Base-by-base conservation (phyloP, 2,329 filamentous ascomycete species). In the Cylindrodendrum hubeiense region DNA sequence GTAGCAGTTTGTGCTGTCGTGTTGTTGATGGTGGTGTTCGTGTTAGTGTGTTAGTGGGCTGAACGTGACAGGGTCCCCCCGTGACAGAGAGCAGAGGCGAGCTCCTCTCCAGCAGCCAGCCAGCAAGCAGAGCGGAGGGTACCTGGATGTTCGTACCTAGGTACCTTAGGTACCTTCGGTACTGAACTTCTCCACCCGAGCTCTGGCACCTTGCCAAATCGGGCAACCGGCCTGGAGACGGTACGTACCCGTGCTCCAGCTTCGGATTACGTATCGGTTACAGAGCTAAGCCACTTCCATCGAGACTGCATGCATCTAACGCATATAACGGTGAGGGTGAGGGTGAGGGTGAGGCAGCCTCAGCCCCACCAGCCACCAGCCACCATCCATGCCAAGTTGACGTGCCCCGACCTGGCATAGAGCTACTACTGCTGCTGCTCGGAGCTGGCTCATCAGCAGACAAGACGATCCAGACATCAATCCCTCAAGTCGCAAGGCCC, bases 11-110 rank as follows among this genome's bases (percentile, higher is more conserved):
- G 30, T 5, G 12, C 28, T 26, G 41, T 63, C 53, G 63, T 63
- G 63, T 60, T 66, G 64, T 60, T 60, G 64, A 39, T 50, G 50
- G 47, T 51, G 59, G 60, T 71, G 68, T 63, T 71, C 60, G 67
- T 72, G 60, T 74, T 73, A 70, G 70, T 68, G 67, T 63, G 49
- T 53, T 53, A 59, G 63, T 72, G 70, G 68, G 51, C 59, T 50
- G 19, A 50, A 33, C 47, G 47, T 30, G 44, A 26, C 63, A 63
- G 55, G 65, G 66, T 50, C 60, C 65, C 61, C 49, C 51, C 55
- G 71, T 72, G 65, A 69, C 39, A 28, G 22, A 7, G 17, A 63
- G 67, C 39, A 28, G 22, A 7, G 17, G 47, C 61, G 9, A 41
- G 47, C 54, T 49, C 13, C 28, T 44, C 51, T 28, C 24, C 37